Evolutionary conservation across 495 filamentous ascomycete genomes (phyloP).

Genomic region (Penicillium manginii): DNA sequence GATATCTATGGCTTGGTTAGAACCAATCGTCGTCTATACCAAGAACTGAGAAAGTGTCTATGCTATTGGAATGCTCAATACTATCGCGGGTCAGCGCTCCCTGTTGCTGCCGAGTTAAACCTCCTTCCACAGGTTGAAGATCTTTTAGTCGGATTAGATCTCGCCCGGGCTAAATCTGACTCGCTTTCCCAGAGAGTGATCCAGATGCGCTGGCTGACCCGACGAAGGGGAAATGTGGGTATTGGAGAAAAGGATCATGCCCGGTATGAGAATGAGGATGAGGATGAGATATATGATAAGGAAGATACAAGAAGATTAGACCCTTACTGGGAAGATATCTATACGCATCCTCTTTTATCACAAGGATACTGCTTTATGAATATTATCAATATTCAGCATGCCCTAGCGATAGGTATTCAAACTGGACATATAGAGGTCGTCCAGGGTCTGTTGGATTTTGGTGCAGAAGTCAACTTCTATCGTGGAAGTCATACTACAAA

Average conservation of each 20-base stretch:
- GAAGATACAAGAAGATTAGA: neutral
- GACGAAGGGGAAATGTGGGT: neutral
- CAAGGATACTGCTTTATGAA: neutral
- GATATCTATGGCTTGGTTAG: neutral
- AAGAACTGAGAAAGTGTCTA: neutral
- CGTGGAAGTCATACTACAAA: neutral
- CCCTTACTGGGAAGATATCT: neutral
- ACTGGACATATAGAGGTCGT: neutral
- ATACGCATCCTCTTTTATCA: neutral
- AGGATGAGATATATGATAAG: no score
- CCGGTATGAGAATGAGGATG: no score
- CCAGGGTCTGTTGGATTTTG: neutral
- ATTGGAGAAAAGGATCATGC: neutral
- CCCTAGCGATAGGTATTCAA: neutral
- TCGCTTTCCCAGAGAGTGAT: neutral
- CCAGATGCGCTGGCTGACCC: neutral
- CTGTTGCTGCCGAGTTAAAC: neutral
- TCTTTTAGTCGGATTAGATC: neutral
- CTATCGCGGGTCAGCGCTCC: neutral
- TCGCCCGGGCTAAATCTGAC: neutral
- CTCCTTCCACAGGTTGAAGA: neutral
- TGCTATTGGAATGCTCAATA: neutral
- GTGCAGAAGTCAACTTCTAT: neutral
- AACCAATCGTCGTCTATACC: no score
- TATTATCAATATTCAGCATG: neutral